Evolutionary conservation across 106 monocot genomes (phyloP), one percentile per base, ranked within the genome.

Genomic region (Dendrobium nobile): DNA sequence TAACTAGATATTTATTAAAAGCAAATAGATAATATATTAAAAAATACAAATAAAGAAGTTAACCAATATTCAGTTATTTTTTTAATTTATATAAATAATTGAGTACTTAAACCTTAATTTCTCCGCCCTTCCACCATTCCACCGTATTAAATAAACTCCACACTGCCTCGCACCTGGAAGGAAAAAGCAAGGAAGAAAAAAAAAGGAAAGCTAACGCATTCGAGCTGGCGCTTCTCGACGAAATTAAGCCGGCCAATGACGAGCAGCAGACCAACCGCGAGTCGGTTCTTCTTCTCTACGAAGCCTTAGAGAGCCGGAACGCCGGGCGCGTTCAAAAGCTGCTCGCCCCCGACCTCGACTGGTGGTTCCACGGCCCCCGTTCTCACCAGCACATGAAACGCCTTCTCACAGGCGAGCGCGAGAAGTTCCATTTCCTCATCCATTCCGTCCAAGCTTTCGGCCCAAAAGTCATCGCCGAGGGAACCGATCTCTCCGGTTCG

Each of bases 281-380:
- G 54, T 68, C 75, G 54, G 86, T 84, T 22, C 47, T 41, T 8
- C 55, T 48, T 28, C 82, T 84, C 31, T 84, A 84, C 42, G 82
- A 78, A 48, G 86, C 89, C 70, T 43, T 86, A 31, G 84, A 82
- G 79, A 17, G 4, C 67, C 84, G 86, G 10, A 79, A 86, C 81
- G 75, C 65, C 54, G 79, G 51, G 37, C 37, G 6, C 47, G 89
- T 82, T 47, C 86, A 84, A 79, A 41, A 75, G 82, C 86, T 87
- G 20, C 79, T 89, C 33, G 77, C 70, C n/a, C 79, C 86, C 7
- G 84, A 89, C 84, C 74, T 89, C 64, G 89, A 89, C 77, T 89
- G 86, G 86, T 81, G 86, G 86, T 89, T 89, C 87, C 89, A 89
- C 72, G 89, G 89, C 64, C 89, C 89, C 3, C 89, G 79, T 3